phyloP scores from a whole-genome alignment of 306 rosid species.

The Cucurbita argyrosperma region DNA sequence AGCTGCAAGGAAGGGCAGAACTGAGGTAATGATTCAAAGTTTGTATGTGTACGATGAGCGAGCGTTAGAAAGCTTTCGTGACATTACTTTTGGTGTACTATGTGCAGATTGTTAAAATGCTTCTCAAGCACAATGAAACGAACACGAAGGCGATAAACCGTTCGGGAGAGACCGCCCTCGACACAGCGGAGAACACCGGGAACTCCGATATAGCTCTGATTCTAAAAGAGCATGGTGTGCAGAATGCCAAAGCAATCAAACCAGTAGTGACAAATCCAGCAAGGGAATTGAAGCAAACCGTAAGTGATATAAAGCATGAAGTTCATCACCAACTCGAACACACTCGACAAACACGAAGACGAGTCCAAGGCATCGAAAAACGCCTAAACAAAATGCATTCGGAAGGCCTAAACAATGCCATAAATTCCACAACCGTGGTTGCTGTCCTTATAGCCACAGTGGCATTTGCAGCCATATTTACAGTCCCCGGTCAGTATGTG shows the following conservation, averaged over 20 bases:
- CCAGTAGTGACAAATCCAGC: constrained; percentile 40
- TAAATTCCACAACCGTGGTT: constrained; percentile 85
- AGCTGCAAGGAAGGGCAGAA: constrained; percentile 71
- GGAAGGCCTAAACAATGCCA: constrained; percentile 92
- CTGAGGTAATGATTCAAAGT: constrained; percentile 29
- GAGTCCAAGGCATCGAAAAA: constrained; percentile 92
- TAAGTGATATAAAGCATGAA: constrained; percentile 89
- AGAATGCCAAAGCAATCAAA: constrained; percentile 48
- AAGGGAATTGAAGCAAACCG: constrained; percentile 79
- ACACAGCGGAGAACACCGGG: constrained; percentile 78
- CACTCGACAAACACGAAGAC: constrained; percentile 84
- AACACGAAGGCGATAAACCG: constrained; percentile 38
- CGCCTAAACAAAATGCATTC: constrained; percentile 85
- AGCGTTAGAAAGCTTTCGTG: background rate
- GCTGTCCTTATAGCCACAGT: constrained; percentile 97
- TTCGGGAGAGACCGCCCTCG: constrained; percentile 67
- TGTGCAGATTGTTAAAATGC: constrained; percentile 64
- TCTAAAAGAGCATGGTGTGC: constrained; percentile 53
- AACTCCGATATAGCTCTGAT: constrained; percentile 28
- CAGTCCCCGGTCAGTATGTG: constrained; percentile 81
- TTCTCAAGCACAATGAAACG: constrained; percentile 37
- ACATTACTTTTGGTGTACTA: background rate
- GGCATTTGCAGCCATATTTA: constrained; percentile 87
- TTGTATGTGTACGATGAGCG: no score
- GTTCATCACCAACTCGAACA: constrained; percentile 88